Percentiles rank a stretch among this genome's conserved stretches.
These are phyloP conservation scores for Clarireedia monteithiana DNA, from an alignment of 2,329 filamentous ascomycete species.

Conservation along the genomic window DNA sequence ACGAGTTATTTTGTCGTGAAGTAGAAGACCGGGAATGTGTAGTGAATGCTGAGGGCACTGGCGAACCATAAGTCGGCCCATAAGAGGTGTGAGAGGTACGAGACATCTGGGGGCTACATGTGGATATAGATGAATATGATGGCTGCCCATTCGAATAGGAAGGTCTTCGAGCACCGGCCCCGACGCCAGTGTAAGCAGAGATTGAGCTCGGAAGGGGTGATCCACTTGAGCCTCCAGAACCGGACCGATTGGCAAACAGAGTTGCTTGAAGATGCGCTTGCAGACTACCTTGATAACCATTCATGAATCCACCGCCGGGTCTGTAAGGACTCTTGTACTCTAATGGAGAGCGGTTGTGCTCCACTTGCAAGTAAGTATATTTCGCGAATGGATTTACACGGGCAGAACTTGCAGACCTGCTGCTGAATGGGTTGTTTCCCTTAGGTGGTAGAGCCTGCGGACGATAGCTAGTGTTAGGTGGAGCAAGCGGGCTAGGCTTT, in stretches of 20 bases:
- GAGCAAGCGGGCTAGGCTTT: conserved; percentile 9
- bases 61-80: conserved; percentile 4
- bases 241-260: conserved; percentile 20
- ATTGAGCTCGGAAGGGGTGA: not conserved
- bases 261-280: conserved; percentile 24
- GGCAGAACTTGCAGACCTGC: not conserved
- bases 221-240: conserved; percentile 8
- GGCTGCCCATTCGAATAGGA: not conserved
- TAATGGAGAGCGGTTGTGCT: conserved; percentile 49
- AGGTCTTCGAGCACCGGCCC: not conserved
- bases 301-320: conserved; percentile 48
- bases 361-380: conserved; percentile 47
- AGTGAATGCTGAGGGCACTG: not conserved
- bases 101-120: not conserved
- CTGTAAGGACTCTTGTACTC: conserved; percentile 55
- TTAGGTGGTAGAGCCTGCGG: conserved; percentile 11
- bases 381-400: conserved; percentile 26
- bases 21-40: conserved; percentile 6
- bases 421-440: conserved; percentile 22
- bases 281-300: conserved; percentile 46
- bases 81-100: not conserved
- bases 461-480: conserved; percentile 15
- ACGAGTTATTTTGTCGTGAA: conserved; percentile 10
- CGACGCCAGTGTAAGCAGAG: conserved; percentile 5
- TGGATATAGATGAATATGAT: not conserved